Conservation (phyloP, 352 stramenopile genomes). For the Aphanomyces astaci region DNA sequence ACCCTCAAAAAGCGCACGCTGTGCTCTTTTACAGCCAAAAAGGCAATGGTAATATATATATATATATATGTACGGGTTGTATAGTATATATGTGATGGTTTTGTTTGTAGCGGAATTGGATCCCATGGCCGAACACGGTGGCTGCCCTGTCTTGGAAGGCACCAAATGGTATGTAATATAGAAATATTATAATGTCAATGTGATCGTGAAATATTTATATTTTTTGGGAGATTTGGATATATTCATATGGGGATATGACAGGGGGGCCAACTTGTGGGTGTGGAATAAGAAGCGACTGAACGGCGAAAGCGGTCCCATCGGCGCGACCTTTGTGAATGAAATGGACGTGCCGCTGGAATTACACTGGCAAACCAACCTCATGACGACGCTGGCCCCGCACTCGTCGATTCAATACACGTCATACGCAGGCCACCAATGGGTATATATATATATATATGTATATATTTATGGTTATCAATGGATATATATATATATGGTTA, state of each 20-base stretch:
- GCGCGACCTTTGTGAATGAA: slow-evolving; percentile 60
- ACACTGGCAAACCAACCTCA: slow-evolving; percentile 63
- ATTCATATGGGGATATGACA: no score
- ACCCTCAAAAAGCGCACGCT: slow-evolving; percentile 44
- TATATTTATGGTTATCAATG: no score
- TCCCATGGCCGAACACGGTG: slow-evolving; percentile 21
- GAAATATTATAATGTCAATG: slow-evolving; percentile 35
- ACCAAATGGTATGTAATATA: slow-evolving; percentile 14
- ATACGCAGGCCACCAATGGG: slow-evolving; percentile 17
- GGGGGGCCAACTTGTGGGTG: slow-evolving; percentile 80
- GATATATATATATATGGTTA: no score
- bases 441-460: no score
- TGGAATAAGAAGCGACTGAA: slow-evolving; percentile 60
- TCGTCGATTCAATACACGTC: background rate
- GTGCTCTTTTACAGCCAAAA: slow-evolving; percentile 87
- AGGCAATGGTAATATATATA: slow-evolving; percentile 1
- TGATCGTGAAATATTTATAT: slow-evolving; percentile 48
- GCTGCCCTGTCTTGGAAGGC: slow-evolving; percentile 19
- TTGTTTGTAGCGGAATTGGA: background rate
- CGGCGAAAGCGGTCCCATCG: slow-evolving; percentile 33
- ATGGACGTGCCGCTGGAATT: slow-evolving; percentile 40
- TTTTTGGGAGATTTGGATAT: no score
- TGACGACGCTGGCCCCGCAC: slow-evolving; percentile 26
- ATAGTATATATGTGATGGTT: background rate
- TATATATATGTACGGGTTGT: background rate